Base-by-base conservation (phyloP, 2,329 filamentous ascomycete species). In the Botrytis galanthina region DNA sequence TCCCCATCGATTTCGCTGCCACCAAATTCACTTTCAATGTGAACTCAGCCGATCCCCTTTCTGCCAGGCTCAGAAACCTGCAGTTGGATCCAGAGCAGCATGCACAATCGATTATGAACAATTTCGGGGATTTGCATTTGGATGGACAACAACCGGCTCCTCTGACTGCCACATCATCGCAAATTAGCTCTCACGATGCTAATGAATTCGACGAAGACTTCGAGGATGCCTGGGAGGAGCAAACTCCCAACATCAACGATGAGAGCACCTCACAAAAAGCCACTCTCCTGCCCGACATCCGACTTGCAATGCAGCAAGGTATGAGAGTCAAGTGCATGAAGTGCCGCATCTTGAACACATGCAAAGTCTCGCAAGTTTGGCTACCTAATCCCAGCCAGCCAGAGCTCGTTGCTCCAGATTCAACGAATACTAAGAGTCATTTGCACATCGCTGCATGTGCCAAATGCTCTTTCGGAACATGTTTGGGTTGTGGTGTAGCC, bases 141-240 rank as follows among this genome's bases (percentile, higher is more conserved):
- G 22, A 20, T 18, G 4, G 18, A n/a, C 7, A n/a, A 1, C 32
- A 51, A n/a, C 22, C 14, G 20, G 16, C 26, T 29, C 18, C 12
- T 16, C 6, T n/a, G 1, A 7, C 60, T n/a, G 0, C 22, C 6
- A 1, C 1, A 2, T 20, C 8, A 1, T 22, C 42, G 22, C 1
- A 1, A 14, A 2, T 48, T 1, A 22, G 35, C 10, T 20, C 20
- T 16, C 16, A 51, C 7, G 7, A 35, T 37, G 29, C 5, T 6
- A 16, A 67, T 12, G 22, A 67, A 5, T 35, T 67, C 2, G 63
- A 67, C 5, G 12, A 51, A 1, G 63, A 67, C 4, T 67, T 67
- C 26, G 44, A 67, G n/a, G 63, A 51, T 5, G 63, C 63, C 4
- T 67, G 63, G 63, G 18, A n/a, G 5, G 22, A 51, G 14, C 22